These are phyloP conservation scores for Akanthomyces uredinophilus DNA, from an alignment of 2,329 filamentous ascomycete genomes.

Conservation along the genomic window DNA sequence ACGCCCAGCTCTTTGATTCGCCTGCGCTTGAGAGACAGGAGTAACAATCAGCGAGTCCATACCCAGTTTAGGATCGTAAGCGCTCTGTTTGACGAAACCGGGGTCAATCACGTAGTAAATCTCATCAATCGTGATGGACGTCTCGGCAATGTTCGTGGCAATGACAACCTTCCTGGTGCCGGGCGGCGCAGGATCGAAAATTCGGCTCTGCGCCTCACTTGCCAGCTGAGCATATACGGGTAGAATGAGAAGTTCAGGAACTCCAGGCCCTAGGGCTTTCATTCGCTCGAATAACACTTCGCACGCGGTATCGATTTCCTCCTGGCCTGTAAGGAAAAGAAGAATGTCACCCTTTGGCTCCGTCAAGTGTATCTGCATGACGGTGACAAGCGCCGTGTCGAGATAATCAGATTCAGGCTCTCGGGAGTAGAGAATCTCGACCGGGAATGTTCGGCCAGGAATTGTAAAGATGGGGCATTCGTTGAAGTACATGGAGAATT, in stretches of 20 bases:
- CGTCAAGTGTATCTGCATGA: constrained; percentile 96
- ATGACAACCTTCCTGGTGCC: constrained; percentile 92
- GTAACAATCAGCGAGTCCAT: constrained; percentile 97
- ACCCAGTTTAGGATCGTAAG: constrained; percentile 92
- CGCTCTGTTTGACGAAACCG: constrained; percentile 96
- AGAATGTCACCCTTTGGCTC: constrained; percentile 91
- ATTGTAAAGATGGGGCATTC: constrained; percentile 96
- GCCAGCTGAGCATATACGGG: constrained; percentile 96
- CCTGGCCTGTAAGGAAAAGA: constrained; percentile 94
- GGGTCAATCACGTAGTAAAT: constrained; percentile 98
- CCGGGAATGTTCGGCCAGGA: constrained; percentile 88
- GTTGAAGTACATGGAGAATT: constrained; percentile 95
- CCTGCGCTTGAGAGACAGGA: constrained; percentile 93
- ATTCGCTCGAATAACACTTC: constrained; percentile 92
- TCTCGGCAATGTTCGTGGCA: constrained; percentile 97
- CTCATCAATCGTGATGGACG: constrained; percentile 94
- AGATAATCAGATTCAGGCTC: constrained; percentile 96
- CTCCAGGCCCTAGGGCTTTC: constrained; percentile 86
- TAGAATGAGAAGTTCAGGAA: constrained; percentile 87
- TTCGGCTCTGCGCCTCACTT: constrained; percentile 86
- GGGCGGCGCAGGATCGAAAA: constrained; percentile 87
- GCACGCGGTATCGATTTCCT: constrained; percentile 93
- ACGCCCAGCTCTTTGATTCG: constrained; percentile 87
- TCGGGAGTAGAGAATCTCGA: constrained; percentile 90
- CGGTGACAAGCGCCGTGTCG: constrained; percentile 87